These are phyloP conservation scores for Pestalotiopsis sp. DNA, from an alignment of 2,329 filamentous ascomycete genomes.

Conservation along the genomic window DNA sequence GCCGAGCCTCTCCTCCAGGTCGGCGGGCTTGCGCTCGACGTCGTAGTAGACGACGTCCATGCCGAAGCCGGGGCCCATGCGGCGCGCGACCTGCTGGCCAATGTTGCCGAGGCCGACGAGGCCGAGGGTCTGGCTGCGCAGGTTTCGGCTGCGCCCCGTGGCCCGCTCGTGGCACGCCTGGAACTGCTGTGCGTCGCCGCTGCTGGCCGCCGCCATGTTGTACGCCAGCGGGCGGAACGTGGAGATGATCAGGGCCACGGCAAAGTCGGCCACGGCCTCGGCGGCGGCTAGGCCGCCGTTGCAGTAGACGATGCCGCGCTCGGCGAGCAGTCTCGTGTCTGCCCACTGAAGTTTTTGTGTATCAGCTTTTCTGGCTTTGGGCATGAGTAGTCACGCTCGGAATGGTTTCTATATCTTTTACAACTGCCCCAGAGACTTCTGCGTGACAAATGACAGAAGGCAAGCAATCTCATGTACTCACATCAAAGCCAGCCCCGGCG, in stretches of 20 bases:
- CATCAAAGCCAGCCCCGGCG: constrained; percentile 62
- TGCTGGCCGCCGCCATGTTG: constrained; percentile 58
- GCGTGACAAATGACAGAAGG: background rate
- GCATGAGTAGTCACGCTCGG: background rate
- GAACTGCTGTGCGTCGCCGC: constrained; percentile 43
- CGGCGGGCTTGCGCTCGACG: constrained; percentile 47
- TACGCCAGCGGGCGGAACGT: constrained; percentile 70
- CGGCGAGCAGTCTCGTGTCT: constrained; percentile 59
- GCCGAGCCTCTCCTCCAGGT: constrained; percentile 40
- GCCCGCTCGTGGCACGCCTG: constrained; percentile 60
- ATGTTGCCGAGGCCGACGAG: constrained; percentile 72
- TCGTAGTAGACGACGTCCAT: constrained; percentile 71
- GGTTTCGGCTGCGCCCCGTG: constrained; percentile 63
- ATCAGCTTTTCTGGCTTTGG: background rate
- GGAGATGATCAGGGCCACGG: constrained; percentile 68
- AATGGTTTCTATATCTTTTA: no score
- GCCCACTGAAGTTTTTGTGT: constrained; percentile 47
- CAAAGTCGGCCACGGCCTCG: constrained; percentile 73
- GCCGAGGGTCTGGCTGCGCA: constrained; percentile 61
- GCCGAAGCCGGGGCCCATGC: constrained; percentile 57
- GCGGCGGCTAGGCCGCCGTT: constrained; percentile 71
- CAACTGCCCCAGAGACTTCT: no score
- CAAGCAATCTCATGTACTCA: background rate
- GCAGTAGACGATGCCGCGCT: constrained; percentile 70
- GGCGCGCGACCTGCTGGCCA: constrained; percentile 63